Evolutionary conservation across 2,329 filamentous ascomycete genomes (phyloP).

Genomic region (Simplicillium sp.): DNA sequence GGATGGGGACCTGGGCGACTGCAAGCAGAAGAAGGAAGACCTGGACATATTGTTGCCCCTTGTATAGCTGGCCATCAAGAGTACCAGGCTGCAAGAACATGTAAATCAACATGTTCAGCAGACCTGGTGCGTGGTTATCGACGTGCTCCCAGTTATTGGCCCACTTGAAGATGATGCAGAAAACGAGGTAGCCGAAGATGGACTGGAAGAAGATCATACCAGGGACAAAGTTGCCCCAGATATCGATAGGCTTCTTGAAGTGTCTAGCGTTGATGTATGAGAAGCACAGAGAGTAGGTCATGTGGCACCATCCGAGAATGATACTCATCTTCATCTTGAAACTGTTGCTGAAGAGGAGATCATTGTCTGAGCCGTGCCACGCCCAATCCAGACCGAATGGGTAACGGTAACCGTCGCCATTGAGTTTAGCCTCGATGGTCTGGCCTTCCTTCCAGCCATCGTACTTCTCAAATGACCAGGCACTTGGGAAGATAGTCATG

Average conservation of each 20-base stretch:
- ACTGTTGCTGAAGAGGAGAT: slow-evolving; percentile 91
- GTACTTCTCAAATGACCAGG: slow-evolving; percentile 73
- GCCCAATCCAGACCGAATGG: slow-evolving; percentile 93
- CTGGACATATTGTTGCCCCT: slow-evolving; percentile 69
- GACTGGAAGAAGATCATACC: slow-evolving; percentile 99
- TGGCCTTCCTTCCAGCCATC: slow-evolving; percentile 52
- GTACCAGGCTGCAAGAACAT: slow-evolving; percentile 92
- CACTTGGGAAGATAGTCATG: slow-evolving; percentile 78
- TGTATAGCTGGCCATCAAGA: slow-evolving; percentile 50
- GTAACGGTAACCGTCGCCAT: slow-evolving; percentile 67
- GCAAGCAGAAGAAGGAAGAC: slow-evolving; percentile 72
- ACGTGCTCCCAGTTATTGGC: slow-evolving; percentile 67
- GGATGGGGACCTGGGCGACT: slow-evolving; percentile 74
- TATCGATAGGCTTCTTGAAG: slow-evolving; percentile 91
- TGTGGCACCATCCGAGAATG: slow-evolving; percentile 91
- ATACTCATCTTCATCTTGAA: slow-evolving; percentile 99
- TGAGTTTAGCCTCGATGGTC: slow-evolving; percentile 57
- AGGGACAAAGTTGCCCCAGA: slow-evolving; percentile 94
- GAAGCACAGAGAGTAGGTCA: slow-evolving; percentile 96
- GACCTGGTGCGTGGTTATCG: slow-evolving; percentile 64
- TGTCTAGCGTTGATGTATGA: slow-evolving; percentile 88
- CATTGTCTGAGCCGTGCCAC: slow-evolving; percentile 95
- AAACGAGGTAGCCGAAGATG: slow-evolving; percentile 92
- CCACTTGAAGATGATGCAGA: slow-evolving; percentile 98
- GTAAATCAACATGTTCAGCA: slow-evolving; percentile 99